Conservation (phyloP, 1,284 basidiomycete species). For the Ceratobasidium papillatum region DNA sequence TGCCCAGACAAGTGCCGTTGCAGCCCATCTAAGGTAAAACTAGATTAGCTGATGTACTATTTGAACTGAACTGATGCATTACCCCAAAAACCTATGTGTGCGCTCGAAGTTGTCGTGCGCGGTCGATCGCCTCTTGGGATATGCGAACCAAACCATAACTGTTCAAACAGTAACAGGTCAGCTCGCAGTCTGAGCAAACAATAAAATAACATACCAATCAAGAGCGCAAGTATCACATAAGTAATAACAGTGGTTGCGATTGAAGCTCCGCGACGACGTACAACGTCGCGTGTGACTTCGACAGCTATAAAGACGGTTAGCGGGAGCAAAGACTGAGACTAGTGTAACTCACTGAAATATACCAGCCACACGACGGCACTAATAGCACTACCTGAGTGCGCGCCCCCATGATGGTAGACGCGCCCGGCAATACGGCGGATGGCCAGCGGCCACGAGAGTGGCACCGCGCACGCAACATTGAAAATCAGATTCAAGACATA, state of each 20-base stretch:
- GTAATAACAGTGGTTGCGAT: slow-evolving; percentile 62
- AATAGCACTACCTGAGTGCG: slow-evolving; percentile 66
- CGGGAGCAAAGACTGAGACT: neutral
- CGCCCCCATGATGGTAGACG: slow-evolving; percentile 47
- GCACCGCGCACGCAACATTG: slow-evolving; percentile 17
- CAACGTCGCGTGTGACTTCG: slow-evolving; percentile 63
- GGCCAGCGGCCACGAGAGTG: slow-evolving; percentile 9
- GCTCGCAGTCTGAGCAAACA: slow-evolving; percentile 60
- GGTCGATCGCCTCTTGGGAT: slow-evolving; percentile 30
- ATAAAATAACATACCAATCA: slow-evolving; percentile 62
- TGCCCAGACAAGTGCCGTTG: slow-evolving; percentile 63
- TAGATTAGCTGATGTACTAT: neutral
- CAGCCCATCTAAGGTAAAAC: slow-evolving; percentile 58
- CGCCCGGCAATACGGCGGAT: slow-evolving; percentile 36
- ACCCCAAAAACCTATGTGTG: slow-evolving; percentile 57
- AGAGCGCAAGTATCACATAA: slow-evolving; percentile 61
- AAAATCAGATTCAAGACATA: slow-evolving; percentile 27
- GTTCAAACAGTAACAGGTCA: slow-evolving; percentile 53
- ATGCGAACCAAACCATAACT: slow-evolving; percentile 34
- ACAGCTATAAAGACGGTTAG: slow-evolving; percentile 54
- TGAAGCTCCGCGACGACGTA: slow-evolving; percentile 59
- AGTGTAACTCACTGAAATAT: slow-evolving; percentile 42
- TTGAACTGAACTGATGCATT: neutral
- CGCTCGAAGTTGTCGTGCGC: slow-evolving; percentile 49
- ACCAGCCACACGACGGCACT: slow-evolving; percentile 65